Evolutionary conservation across 2,329 filamentous ascomycete genomes (phyloP), one percentile per base, ranked within the genome.

Genomic region (Clarireedia paspali): DNA sequence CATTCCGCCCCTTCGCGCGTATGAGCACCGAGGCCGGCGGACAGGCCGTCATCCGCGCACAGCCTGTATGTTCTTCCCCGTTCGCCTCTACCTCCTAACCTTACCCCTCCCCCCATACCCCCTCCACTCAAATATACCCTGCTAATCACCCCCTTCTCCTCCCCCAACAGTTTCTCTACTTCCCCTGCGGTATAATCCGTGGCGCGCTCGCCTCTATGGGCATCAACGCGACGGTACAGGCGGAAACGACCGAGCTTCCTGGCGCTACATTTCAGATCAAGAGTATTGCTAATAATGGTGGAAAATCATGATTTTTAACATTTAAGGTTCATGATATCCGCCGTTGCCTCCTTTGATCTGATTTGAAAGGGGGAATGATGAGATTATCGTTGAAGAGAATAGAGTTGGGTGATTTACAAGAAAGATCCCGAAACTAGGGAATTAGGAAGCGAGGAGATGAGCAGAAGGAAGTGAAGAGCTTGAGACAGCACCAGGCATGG

Each of bases 231-330:
- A 95, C 87, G 1, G 92, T 99, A 1, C 89, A 95, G 64, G 94
- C 91, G 4, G 94, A 96, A 73, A 88, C 88, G 54, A 87, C 78
- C 55, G 92, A 95, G 70, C 77, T 99, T 54, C 94, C 94, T 0
- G 82, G 82, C 5, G 94, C 92, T 38, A 89, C 91, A 0, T 99
- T 99, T 71, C 94, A 99, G 74, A 96, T 99, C 70, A 95, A 95
- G 75, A 94, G 89, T 40, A 75, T 87, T 51, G 79, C 83, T 26
- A 72, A 48, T 39, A 55, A 36, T 6, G 36, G 36, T 3, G 47
- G 46, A 6, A 55, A 55, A 55, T 50, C 17, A 40, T 55, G 20
- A 36, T 34, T 24, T 24, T 14, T 12, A 12, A 4, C 30, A 34
- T 34, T 34, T 27, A 20, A 20, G 20, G 20, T 3, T 20, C 20